Evolutionary conservation across 371 early-diverging fungal genomes (phyloP), one percentile per base, ranked within the genome.

Genomic region (Mortierella polycephala): DNA sequence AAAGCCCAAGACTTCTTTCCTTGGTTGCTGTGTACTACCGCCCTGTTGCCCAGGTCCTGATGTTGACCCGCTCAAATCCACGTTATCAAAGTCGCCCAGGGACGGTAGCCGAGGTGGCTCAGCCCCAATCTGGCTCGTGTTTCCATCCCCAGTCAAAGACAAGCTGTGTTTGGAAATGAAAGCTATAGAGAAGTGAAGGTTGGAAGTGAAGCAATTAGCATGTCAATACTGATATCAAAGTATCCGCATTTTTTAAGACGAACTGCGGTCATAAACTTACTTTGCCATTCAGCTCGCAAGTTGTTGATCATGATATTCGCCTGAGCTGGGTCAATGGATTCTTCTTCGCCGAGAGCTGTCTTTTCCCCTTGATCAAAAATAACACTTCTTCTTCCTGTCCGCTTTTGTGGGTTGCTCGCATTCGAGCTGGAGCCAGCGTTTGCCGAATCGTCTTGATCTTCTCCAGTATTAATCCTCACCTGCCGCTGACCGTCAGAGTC

Each of bases 201-300:
- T 30, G 30, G 4, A 30, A 30, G 30, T 30, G 30, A 30, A 30
- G 4, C 4, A 30, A 30, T 30, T 30, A 30, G 30, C 30, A 30
- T 4, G 4, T 30, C 30, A 1, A 30, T 30, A 30, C 30, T 30
- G 4, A 30, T 2, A 30, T 30, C 30, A 30, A 30, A 30, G 30
- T 30, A 30, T 30, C 30, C 30, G 30, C 30, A 30, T 30, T 30
- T 30, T 30, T 2, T 2, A 30, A 30, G 30, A 30, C 30, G 30
- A 30, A 30, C 30, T 30, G 30, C 4, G 30, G 30, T 30, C 30
- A 37, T 39, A 13, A 7, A 67, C 71, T 76, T 76, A 76, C 77
- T 21, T 23, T 71, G 67, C 77, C 77, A 76, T 41, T 76, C 71
- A 23, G 64, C 60, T 39, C 77, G 67, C 52, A 76, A 57, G 23